Evolutionary conservation across 169 alveolate species (phyloP).

Genomic region (Theileria equi): DNA sequence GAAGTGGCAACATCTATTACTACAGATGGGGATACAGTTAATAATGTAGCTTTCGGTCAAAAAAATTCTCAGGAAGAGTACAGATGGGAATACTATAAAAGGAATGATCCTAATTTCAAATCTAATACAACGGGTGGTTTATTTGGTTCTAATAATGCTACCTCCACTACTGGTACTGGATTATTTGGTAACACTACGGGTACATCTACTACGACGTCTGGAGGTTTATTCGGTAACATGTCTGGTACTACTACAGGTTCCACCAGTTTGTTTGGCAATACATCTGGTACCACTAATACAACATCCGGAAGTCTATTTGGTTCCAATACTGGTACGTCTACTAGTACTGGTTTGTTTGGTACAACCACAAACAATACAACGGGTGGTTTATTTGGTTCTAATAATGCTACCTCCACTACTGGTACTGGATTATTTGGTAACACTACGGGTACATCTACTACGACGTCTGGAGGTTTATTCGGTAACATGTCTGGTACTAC

Average conservation of each 20-base stretch:
- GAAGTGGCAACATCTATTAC: not conserved
- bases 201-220: slow-evolving; percentile 12
- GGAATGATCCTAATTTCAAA: slow-evolving; percentile 19
- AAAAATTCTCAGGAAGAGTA: slow-evolving; percentile 32
- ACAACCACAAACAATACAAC: not conserved
- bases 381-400: not conserved
- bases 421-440: slow-evolving; percentile 39
- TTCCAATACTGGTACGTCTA: slow-evolving; percentile 6
- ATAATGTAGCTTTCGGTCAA: slow-evolving; percentile 37
- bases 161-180: slow-evolving; percentile 27
- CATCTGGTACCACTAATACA: slow-evolving; percentile 32
- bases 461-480: slow-evolving; percentile 50
- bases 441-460: slow-evolving; percentile 32
- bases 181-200: slow-evolving; percentile 40
- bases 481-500: slow-evolving; percentile 9
- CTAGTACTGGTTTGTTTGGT: slow-evolving; percentile 26
- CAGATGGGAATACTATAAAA: slow-evolving; percentile 58
- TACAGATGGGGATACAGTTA: slow-evolving; percentile 44
- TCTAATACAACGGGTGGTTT: slow-evolving; percentile 8
- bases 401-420: not conserved
- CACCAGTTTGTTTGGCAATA: too few species aligned
- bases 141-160: too few species aligned
- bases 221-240: slow-evolving; percentile 56
- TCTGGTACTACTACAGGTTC: too few species aligned
- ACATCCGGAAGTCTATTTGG: slow-evolving; percentile 29